Base-by-base conservation (phyloP, 73 alveolate genomes). In the Paramecium sonneborni region DNA sequence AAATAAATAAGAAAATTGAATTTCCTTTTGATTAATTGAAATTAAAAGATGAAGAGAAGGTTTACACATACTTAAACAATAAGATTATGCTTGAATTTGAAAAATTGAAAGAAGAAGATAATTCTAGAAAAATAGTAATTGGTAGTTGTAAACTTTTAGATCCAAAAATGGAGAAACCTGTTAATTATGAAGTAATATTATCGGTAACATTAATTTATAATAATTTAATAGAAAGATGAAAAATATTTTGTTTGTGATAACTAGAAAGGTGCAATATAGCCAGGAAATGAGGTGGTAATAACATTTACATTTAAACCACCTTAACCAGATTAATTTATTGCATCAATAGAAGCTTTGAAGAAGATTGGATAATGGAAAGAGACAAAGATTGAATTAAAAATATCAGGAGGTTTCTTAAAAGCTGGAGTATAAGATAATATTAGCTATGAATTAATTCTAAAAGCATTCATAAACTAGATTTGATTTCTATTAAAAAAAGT, bases 351-450 rank as follows among this genome's bases (percentile, higher is more conserved):
- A 44, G 98, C 97, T 14, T 87, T 97, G 38, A 95, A 94, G 94
- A 98, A 99, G 28, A 94, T 98, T 0, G 99, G 99, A 12, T 92
- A 96, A 93, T 98, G 99, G 99, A 96, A 96, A 39, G 99, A 98
- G 85, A 92, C 96, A 52, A 92, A 95, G 11, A 94, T 96, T 92
- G 99, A 98, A 93, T 85, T 96, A 46, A 98, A 97, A 93, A 57
- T 98, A 34, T 92, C 94, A 48, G 99, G 99, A 30, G 99, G 99
- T 26, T 98, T 85, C 85, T 95, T 95, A 48, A 98, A 98, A 69
- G 97, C 97, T 69, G 98, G 98, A 35, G 82, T 86, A 15, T 93
- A 95, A 30, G 99, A 98, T 86, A 85, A 85, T 74, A 88, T 91
- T 11, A 70, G 89, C 21, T 96, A 96, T 72, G 98, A 96, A 57